Evolutionary conservation across 345 rosid species (phyloP).

Genomic region (Hibiscus syriacus): DNA sequence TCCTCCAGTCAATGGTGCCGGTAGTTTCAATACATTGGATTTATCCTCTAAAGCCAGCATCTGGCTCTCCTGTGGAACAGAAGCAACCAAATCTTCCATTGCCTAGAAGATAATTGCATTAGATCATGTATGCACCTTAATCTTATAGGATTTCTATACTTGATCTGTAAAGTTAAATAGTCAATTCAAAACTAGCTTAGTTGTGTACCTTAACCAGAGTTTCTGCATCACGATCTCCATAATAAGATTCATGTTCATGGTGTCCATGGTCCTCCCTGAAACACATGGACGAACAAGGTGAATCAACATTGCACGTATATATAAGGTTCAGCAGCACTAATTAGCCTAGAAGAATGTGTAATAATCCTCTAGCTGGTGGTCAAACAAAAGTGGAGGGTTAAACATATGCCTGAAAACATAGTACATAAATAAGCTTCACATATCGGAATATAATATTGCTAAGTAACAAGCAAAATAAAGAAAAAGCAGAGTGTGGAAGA

Average conservation of each 20-base stretch:
- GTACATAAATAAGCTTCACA: neutral
- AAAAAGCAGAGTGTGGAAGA: neutral
- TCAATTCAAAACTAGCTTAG: conserved; percentile 13
- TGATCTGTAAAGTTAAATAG: neutral
- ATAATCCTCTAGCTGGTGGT: neutral
- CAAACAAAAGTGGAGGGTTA: conserved; percentile 3
- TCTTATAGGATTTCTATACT: neutral
- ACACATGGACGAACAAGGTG: conserved; percentile 15
- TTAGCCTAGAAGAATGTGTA: conserved; percentile 3
- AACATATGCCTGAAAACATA: neutral
- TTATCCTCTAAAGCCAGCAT: conserved; percentile 48
- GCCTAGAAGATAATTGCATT: conserved; percentile 36
- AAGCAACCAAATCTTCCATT: conserved; percentile 60
- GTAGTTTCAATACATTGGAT: conserved; percentile 46
- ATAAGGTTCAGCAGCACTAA: neutral
- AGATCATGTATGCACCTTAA: neutral
- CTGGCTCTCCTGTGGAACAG: conserved; percentile 53
- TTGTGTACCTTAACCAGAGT: conserved; percentile 73
- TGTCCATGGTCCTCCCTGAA: conserved; percentile 81
- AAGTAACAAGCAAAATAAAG: neutral
- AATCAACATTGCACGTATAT: neutral
- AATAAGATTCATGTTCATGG: conserved; percentile 95
- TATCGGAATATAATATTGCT: neutral
- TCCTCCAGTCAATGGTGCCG: conserved; percentile 87
- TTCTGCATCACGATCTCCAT: conserved; percentile 97